phyloP scores from a whole-genome alignment of 2,329 filamentous ascomycete genomes.

The Ploettnerulaceae sp. region DNA sequence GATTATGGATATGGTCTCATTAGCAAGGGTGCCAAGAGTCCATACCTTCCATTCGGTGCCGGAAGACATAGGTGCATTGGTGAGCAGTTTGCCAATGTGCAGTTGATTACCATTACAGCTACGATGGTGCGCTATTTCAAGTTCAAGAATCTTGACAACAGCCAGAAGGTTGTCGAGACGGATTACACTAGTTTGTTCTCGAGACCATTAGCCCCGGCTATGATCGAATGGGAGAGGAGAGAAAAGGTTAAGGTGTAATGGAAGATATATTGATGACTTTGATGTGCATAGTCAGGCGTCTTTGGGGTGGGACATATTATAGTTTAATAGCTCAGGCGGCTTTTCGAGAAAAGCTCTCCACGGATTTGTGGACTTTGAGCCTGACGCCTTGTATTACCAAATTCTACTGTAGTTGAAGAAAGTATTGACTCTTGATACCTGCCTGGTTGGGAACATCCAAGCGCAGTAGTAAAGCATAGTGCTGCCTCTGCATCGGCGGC shows the following conservation, averaged over 20 bases:
- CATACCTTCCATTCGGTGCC: conserved; percentile 91
- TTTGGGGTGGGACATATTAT: conserved; percentile 5
- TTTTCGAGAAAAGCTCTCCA: not conserved
- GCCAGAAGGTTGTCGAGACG: conserved; percentile 61
- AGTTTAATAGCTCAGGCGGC: conserved; percentile 20
- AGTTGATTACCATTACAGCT: conserved; percentile 80
- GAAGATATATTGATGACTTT: conserved; percentile 3
- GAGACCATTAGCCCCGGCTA: conserved; percentile 64
- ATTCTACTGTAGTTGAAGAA: not conserved
- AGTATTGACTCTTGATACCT: not conserved
- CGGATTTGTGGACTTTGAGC: not conserved
- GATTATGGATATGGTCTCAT: conserved; percentile 94
- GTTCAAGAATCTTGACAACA: conserved; percentile 70
- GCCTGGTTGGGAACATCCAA: not conserved
- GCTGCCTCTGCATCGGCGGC: not conserved
- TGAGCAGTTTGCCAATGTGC: conserved; percentile 92
- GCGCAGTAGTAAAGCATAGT: not conserved
- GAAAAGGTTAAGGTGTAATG: conserved; percentile 35
- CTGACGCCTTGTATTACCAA: not conserved
- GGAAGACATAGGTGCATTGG: conserved; percentile 93
- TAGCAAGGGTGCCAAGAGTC: conserved; percentile 82
- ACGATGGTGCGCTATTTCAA: conserved; percentile 75
- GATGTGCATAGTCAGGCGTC: conserved; percentile 20
- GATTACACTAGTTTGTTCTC: conserved; percentile 70
- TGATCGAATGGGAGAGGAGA: conserved; percentile 71